A percentile compares a stretch with the other conserved stretches of the same genome.
These are phyloP conservation scores for Diaporthe capsici DNA, from an alignment of 2,329 filamentous ascomycete genomes.

Conservation along the genomic window DNA sequence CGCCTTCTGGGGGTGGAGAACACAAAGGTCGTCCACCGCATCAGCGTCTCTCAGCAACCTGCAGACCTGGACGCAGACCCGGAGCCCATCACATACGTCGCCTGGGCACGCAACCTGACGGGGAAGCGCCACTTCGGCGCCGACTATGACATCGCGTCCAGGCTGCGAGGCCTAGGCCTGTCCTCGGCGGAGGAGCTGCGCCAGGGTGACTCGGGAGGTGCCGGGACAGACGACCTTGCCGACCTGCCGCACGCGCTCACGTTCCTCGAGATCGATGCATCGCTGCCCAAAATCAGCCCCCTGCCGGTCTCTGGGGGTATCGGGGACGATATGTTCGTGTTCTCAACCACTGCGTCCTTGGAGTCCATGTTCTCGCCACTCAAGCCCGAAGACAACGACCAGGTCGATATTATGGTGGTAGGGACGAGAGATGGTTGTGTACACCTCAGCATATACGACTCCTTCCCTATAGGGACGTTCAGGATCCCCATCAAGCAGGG, in stretches of 20 bases:
- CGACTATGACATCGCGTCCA: conserved; percentile 45
- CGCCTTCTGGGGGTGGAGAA: conserved; percentile 84
- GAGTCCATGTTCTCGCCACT: conserved; percentile 78
- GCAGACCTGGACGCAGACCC: conserved; percentile 52
- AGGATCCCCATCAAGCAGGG: conserved; percentile 42
- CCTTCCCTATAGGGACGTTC: conserved; percentile 82
- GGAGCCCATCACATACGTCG: conserved; percentile 65
- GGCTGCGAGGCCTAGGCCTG: conserved; percentile 47
- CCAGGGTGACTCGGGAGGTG: conserved; percentile 30
- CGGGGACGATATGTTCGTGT: conserved; percentile 72
- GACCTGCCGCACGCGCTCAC: conserved; percentile 81
- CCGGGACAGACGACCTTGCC: conserved; percentile 50
- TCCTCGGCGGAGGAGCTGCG: conserved; percentile 43
- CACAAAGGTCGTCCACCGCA: conserved; percentile 84
- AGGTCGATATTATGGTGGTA: conserved; percentile 84
- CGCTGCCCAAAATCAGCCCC: conserved; percentile 82
- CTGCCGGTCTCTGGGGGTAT: conserved; percentile 75
- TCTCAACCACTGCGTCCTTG: conserved; percentile 77
- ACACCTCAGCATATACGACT: conserved; percentile 88
- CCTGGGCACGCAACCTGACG: conserved; percentile 64
- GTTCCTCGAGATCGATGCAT: conserved; percentile 81
- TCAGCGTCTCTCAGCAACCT: conserved; percentile 60
- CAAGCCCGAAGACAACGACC: conserved; percentile 75
- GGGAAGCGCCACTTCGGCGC: conserved; percentile 47
- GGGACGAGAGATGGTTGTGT: conserved; percentile 79